Conservation (phyloP, 306 rosid genomes). For the Trifolium subterraneum region DNA sequence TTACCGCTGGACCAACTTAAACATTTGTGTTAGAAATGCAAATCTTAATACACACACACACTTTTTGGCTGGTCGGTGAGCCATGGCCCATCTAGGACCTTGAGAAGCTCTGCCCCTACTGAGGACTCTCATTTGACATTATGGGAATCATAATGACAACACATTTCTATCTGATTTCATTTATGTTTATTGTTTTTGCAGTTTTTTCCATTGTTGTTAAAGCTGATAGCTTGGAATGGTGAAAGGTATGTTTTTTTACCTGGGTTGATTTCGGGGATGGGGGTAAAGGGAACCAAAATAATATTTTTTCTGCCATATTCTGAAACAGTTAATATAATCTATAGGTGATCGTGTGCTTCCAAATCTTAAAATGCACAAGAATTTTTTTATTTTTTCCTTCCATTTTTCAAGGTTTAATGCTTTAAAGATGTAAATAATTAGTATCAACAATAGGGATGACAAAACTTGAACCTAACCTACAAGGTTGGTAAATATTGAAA, state of each 20-base stretch:
- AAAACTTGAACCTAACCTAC: constrained; percentile 6
- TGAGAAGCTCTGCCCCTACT: too few relatives aligned
- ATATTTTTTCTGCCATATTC: constrained; percentile 26
- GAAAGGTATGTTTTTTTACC: constrained; percentile 62
- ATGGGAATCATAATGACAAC: neutral
- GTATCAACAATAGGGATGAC: constrained; percentile 1
- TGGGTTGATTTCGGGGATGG: neutral
- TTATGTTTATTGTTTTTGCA: constrained; percentile 50
- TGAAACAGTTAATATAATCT: constrained; percentile 24
- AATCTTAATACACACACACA: too few relatives aligned
- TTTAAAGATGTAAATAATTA: neutral
- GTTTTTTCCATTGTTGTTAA: constrained; percentile 94
- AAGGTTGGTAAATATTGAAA: constrained; percentile 25
- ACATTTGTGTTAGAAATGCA: too few relatives aligned
- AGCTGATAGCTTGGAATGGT: constrained; percentile 93
- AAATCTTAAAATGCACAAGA: constrained; percentile 29
- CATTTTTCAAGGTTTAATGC: neutral
- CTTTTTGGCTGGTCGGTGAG: too few relatives aligned
- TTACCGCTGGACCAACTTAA: too few relatives aligned
- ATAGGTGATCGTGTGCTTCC: constrained; percentile 18
- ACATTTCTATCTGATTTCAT: constrained; percentile 41
- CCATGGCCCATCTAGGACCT: too few relatives aligned
- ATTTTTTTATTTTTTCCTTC: neutral
- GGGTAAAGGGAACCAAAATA: neutral
- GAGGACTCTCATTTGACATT: neutral